Conservation (phyloP, 2,329 filamentous ascomycete species). For the Cladosporium sp. region DNA sequence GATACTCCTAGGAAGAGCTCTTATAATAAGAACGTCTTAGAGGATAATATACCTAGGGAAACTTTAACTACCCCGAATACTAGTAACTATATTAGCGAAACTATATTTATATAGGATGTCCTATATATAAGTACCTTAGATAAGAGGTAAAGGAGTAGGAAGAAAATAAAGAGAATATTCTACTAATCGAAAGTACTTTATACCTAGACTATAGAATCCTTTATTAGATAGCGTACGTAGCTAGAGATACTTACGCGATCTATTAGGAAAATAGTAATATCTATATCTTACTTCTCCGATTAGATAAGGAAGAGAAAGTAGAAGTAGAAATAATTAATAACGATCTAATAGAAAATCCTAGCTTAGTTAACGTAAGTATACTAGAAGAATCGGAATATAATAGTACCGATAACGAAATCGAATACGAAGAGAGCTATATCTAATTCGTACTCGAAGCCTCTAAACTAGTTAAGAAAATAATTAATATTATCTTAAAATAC, state of each 20-base stretch:
- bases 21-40: no score
- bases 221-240: not conserved
- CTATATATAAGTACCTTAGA: not conserved
- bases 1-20: no score
- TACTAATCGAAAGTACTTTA: not conserved
- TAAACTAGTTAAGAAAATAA: not conserved
- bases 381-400: not conserved
- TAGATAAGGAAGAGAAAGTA: not conserved
- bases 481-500: not conserved
- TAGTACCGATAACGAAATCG: not conserved
- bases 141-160: no score
- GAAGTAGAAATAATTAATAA: not conserved
- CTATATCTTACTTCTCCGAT: not conserved
- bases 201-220: slow-evolving; percentile 1
- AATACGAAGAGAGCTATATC: not conserved
- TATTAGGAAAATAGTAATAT: slow-evolving; percentile 3
- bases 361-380: not conserved
- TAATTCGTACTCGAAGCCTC: not conserved
- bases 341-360: not conserved
- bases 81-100: not conserved
- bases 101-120: not conserved
- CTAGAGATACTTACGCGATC: not conserved
- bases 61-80: no score
- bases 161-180: not conserved
- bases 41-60: no score